Base-by-base conservation (phyloP, 345 rosid species). In the Linum usitatissimum region DNA sequence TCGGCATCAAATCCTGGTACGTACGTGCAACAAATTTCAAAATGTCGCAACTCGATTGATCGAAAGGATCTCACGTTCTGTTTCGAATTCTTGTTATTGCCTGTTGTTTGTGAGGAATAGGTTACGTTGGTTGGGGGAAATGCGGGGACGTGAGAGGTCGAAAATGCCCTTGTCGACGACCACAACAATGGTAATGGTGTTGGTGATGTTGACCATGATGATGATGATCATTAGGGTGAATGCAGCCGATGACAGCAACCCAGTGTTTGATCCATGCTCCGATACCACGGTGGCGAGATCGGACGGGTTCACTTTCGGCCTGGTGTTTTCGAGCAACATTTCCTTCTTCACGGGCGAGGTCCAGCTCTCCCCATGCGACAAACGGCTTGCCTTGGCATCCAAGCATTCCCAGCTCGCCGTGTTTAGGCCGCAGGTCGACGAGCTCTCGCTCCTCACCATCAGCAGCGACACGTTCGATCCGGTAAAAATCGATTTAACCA, bases 341-440 rank as follows among this genome's bases (percentile, higher is more conserved):
- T 78, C 83, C 13, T 87, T 93, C 75, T 89, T 84, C 66, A 63
- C 60, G 14, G 68, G 84, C 18, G 77, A 83, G 64, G 69, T 73
- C 51, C 99, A 89, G 68, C 88, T 85, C 75, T 93, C 99, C 0
- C 99, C 97, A 14, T 87, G 99, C 15, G 96, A 93, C 63, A 62
- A 56, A 13, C 99, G 96, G 20, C 96, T 89, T 18, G 75, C 70
- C 57, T 77, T 93, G 3, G 63, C 81, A 3, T 61, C 71, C 20
- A 76, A 79, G 36, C 42, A 7, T 28, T 85, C 94, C 0, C 79
- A 80, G 71, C 80, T 93, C 3, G 83, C 97, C 3, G 73, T 89
- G 34, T 93, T 87, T 69, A 68, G 97, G 77, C 96, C 97, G 0
- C 77, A 76, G 70, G 86, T 89, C 5, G 96, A 93, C 9, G 88